phyloP scores from a whole-genome alignment of 805 yeast genomes.

The Candida nanaspora region DNA sequence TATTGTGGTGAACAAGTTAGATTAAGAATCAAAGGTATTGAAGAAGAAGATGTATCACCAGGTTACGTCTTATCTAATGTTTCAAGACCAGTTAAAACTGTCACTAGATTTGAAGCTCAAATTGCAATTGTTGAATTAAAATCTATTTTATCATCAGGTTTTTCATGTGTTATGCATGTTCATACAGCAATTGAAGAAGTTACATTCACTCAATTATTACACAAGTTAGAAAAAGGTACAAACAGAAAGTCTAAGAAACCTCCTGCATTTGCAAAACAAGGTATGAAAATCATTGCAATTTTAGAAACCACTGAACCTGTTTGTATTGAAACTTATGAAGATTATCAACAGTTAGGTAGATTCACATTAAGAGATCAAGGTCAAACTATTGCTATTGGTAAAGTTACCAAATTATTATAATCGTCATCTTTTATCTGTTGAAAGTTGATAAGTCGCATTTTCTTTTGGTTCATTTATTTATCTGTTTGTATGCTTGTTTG shows the following conservation, averaged over 20 bases:
- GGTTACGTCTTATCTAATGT: conserved; percentile 90
- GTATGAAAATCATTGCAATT: conserved; percentile 95
- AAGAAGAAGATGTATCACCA: conserved; percentile 89
- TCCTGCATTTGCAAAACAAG: conserved; percentile 97
- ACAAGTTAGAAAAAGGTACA: conserved; percentile 93
- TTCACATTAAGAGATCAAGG: conserved; percentile 99
- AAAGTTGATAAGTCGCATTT: no score
- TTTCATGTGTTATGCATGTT: conserved; percentile 96
- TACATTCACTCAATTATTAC: conserved; percentile 69
- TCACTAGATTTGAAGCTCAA: conserved; percentile 89
- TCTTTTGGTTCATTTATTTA: background rate
- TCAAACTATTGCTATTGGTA: conserved; percentile 96
- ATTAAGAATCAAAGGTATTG: conserved; percentile 88
- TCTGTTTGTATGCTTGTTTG: background rate
- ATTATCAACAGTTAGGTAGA: conserved; percentile 95
- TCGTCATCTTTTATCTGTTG: background rate
- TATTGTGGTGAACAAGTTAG: conserved; percentile 96
- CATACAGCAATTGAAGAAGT: conserved; percentile 99
- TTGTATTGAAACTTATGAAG: conserved; percentile 88
- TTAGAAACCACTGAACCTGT: conserved; percentile 82
- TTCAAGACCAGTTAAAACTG: conserved; percentile 84
- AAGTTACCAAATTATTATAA: conserved; percentile 80
- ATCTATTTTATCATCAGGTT: conserved; percentile 91
- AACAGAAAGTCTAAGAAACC: conserved; percentile 94
- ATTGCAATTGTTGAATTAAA: conserved; percentile 94